These are phyloP conservation scores for Rhizophagus sp. DNA, from an alignment of 192 early-diverging fungal genomes.

Conservation along the genomic window DNA sequence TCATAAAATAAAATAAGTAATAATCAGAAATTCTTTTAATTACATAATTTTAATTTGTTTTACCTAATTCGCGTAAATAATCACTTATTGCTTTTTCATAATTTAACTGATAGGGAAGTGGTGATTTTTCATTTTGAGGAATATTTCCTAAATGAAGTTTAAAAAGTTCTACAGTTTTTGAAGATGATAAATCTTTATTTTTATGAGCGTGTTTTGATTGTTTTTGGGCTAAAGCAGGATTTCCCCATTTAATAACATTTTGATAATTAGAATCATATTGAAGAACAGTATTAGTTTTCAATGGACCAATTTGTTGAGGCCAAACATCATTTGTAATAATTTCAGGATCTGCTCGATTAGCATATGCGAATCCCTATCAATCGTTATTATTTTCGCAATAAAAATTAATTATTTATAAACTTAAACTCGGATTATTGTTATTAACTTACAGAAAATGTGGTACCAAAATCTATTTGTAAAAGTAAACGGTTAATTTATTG, in stretches of 20 bases:
- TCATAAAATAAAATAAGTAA: too few species aligned
- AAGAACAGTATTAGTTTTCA: slow-evolving; percentile 11
- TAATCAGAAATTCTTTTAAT: too few species aligned
- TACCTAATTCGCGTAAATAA: slow-evolving; percentile 38
- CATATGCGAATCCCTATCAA: background rate
- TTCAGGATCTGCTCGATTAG: background rate
- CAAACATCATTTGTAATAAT: background rate
- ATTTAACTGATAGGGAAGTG: slow-evolving; percentile 45
- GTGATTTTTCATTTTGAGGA: slow-evolving; percentile 40
- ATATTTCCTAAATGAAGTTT: slow-evolving; percentile 42
- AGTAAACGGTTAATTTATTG: too few species aligned
- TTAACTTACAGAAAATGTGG: too few species aligned
- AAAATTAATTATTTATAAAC: background rate
- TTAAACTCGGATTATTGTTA: too few species aligned
- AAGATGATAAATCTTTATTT: background rate
- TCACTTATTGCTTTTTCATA: slow-evolving; percentile 52
- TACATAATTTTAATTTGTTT: too few species aligned
- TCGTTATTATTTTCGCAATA: too few species aligned
- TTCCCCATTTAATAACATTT: background rate
- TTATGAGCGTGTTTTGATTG: background rate
- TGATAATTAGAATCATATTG: background rate
- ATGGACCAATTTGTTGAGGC: background rate
- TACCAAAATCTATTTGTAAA: too few species aligned
- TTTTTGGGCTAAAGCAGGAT: background rate
- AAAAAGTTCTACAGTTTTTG: slow-evolving; percentile 3